A percentile compares a stretch with the other conserved stretches of the same genome.
Conservation (phyloP, 140 eudicot genomes). For the Anethum foeniculum region DNA sequence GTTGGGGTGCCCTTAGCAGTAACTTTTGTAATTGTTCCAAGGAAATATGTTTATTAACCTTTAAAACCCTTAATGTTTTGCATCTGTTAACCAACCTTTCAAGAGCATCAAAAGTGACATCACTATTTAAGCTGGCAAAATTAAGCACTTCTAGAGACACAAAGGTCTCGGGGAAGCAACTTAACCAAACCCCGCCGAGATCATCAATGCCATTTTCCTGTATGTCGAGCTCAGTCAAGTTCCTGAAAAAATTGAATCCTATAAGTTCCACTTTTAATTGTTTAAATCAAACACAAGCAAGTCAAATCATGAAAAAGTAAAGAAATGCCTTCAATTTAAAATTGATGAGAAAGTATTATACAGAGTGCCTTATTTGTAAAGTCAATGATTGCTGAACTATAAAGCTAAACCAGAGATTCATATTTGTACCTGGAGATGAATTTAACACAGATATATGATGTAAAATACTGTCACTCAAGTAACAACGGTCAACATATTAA, state of each 20-base stretch:
- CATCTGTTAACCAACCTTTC: slow-evolving; percentile 70
- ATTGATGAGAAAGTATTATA: not conserved
- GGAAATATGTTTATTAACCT: slow-evolving; percentile 44
- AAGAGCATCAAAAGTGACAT: slow-evolving; percentile 58
- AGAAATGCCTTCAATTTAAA: not conserved
- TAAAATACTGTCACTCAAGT: not conserved
- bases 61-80: slow-evolving; percentile 44
- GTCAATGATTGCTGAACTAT: not conserved
- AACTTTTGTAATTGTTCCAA: slow-evolving; percentile 52
- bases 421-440: not conserved
- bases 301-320: not conserved
- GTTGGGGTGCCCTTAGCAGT: slow-evolving; percentile 56
- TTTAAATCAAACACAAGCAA: slow-evolving; percentile 4
- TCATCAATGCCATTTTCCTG: slow-evolving; percentile 68
- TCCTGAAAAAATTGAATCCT: slow-evolving; percentile 32
- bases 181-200: slow-evolving; percentile 64
- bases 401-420: not conserved
- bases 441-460: not conserved
- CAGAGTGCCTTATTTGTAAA: not conserved
- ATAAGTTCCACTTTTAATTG: not conserved
- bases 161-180: slow-evolving; percentile 64
- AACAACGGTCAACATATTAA: not conserved
- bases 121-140: slow-evolving; percentile 43
- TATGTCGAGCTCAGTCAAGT: slow-evolving; percentile 73
- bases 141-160: slow-evolving; percentile 56